Base-by-base conservation (phyloP, 148 eudicot genomes). In the Rhododendron henanense region DNA sequence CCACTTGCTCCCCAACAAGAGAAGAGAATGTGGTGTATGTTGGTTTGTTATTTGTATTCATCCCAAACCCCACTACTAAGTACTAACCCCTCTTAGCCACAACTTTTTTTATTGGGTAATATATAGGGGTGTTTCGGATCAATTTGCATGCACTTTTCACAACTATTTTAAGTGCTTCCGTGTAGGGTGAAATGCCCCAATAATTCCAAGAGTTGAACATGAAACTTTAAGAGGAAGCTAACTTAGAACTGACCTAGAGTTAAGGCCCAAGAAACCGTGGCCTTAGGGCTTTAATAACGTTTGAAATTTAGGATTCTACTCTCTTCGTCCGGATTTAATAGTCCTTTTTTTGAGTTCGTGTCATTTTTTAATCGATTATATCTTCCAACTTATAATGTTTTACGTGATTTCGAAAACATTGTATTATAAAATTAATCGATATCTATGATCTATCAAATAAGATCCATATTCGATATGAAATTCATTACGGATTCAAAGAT, bases 1-100 rank as follows among this genome's bases (percentile, higher is more conserved):
- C 92, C 93, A 92, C 93, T 92, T 86, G 88, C 91, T 88, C 90
- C 84, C 88, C 90, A 88, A 89, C 95, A 90, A 87, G 90, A 83
- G 85, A 79, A 78, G 37, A 88, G 89, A 87, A 87, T 89, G 85
- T 76, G 23, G 85, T 82, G 86, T 39, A 55, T 47, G 10, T 81
- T 13, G 85, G 80, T 81, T 76, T 73, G 77, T 80, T 87, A 28
- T 63, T 28, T 57, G 23, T 41, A 55, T 75, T 2, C 19, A 80
- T 28, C 35, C 51, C 55, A 71, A 57, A 78, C 15, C 73, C 80
- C 21, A 19, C 44, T 48, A 73, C 83, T 48, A 10, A 48, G 55
- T 48, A 80, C 83, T 47, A n/a, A 48, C 69, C 65, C 59, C 71
- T 77, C 10, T 1, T 21, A 9, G 71, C 31, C 71, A 63, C 28